Conservation (phyloP, 192 early-diverging fungal genomes). For the Diversispora eburnea region DNA sequence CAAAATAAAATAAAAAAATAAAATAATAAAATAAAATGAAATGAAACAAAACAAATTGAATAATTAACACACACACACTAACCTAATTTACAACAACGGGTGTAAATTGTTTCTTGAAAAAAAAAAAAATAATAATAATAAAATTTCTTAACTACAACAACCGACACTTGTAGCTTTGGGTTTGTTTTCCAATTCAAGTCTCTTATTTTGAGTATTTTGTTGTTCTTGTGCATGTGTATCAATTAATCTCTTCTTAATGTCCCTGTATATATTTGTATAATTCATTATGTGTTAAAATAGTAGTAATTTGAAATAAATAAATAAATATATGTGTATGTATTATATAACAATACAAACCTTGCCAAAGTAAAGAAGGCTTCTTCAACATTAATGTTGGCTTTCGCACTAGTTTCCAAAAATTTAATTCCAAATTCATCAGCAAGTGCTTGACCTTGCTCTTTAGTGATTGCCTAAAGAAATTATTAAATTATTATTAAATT, state of each 20-base stretch:
- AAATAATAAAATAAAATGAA: no score
- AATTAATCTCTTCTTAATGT: conserved; percentile 15
- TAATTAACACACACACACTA: no score
- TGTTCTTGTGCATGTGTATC: conserved; percentile 15
- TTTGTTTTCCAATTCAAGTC: neutral
- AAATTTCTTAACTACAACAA: no score
- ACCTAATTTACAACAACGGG: no score
- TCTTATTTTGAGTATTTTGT: neutral
- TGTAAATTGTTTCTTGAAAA: no score
- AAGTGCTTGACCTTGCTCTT: conserved; percentile 92
- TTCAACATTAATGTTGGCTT: conserved; percentile 96
- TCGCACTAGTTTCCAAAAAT: conserved; percentile 97
- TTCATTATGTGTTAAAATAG: neutral
- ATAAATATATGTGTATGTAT: neutral
- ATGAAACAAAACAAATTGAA: no score
- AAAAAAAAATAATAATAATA: no score
- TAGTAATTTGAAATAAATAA: neutral
- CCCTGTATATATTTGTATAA: neutral
- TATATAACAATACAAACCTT: conserved; percentile 48
- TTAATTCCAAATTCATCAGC: conserved; percentile 93
- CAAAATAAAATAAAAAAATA: no score
- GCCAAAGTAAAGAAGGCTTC: conserved; percentile 97
- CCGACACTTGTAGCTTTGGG: neutral
- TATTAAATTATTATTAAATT: neutral
- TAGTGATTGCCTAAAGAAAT: conserved; percentile 73